These are phyloP conservation scores for Penicillium nordicum DNA, from an alignment of 2,329 filamentous ascomycete species.

Conservation along the genomic window DNA sequence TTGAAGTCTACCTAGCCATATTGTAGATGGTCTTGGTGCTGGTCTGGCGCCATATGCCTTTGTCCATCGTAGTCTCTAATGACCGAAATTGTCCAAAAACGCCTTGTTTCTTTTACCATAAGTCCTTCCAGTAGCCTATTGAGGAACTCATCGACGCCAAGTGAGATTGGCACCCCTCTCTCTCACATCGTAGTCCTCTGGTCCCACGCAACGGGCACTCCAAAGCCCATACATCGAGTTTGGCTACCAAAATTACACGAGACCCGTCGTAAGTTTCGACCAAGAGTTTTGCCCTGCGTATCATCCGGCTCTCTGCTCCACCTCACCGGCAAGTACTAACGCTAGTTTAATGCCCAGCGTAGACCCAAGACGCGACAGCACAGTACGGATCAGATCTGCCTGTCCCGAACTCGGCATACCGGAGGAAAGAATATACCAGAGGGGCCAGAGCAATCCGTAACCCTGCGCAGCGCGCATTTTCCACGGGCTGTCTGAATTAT, in stretches of 20 bases:
- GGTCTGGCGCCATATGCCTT: neutral
- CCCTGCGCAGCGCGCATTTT: conserved; percentile 32
- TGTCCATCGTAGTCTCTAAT: neutral
- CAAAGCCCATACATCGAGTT: neutral
- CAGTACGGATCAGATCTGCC: conserved; percentile 26
- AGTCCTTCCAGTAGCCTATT: neutral
- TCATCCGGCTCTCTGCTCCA: conserved; percentile 3
- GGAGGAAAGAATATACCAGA: conserved; percentile 37
- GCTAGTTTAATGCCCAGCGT: conserved; percentile 37
- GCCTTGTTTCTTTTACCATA: neutral
- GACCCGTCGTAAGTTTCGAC: neutral
- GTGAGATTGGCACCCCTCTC: neutral
- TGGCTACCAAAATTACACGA: neutral
- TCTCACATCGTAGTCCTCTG: neutral
- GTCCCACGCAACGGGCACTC: neutral
- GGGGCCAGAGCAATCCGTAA: conserved; percentile 36
- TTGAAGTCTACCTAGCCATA: neutral
- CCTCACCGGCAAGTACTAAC: conserved; percentile 25
- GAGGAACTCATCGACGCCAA: neutral
- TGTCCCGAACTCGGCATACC: conserved; percentile 33
- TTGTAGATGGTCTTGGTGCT: neutral
- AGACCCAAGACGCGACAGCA: conserved; percentile 29
- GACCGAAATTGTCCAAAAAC: neutral
- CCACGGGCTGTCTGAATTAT: conserved; percentile 11
- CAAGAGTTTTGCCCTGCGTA: neutral